Evolutionary conservation across 2,329 filamentous ascomycete species (phyloP).

Genomic region (Stagonosporopsis rhizophila): DNA sequence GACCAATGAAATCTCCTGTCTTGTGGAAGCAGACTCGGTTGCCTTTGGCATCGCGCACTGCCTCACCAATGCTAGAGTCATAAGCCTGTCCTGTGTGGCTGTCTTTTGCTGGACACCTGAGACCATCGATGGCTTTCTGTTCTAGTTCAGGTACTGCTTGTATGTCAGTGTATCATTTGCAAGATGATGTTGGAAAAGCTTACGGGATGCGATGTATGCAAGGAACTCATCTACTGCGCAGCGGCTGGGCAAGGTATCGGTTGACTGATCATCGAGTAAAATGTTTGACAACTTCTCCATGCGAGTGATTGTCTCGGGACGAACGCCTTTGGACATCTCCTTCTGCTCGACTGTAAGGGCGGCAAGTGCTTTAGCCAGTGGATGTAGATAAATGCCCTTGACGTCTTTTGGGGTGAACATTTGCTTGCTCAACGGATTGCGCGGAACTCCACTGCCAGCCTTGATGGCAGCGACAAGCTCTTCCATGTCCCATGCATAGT

Average conservation of each 20-base stretch:
- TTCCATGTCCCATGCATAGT: constrained; percentile 51
- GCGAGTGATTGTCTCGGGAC: constrained; percentile 36
- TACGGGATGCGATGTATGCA: constrained; percentile 44
- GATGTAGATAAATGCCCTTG: constrained; percentile 39
- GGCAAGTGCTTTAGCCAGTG: constrained; percentile 33
- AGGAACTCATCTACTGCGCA: constrained; percentile 44
- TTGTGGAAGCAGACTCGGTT: constrained; percentile 48
- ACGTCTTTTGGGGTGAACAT: constrained; percentile 48
- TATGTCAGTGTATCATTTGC: neutral
- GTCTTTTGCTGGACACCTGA: constrained; percentile 43
- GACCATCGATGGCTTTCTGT: constrained; percentile 40
- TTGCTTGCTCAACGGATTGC: constrained; percentile 43
- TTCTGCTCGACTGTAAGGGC: constrained; percentile 42
- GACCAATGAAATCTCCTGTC: constrained; percentile 45
- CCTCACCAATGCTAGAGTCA: constrained; percentile 42
- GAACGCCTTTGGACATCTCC: constrained; percentile 44
- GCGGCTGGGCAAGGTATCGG: constrained; percentile 38
- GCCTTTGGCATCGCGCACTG: constrained; percentile 43
- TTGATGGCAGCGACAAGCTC: constrained; percentile 45
- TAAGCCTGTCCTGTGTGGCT: constrained; percentile 45
- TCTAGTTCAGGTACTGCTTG: constrained; percentile 33
- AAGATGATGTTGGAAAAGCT: constrained; percentile 2
- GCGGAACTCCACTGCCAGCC: constrained; percentile 40
- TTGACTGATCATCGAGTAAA: constrained; percentile 39
- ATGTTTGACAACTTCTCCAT: constrained; percentile 39